Conservation (phyloP, 768 basidiomycete genomes). For the Ramaria sp. region DNA sequence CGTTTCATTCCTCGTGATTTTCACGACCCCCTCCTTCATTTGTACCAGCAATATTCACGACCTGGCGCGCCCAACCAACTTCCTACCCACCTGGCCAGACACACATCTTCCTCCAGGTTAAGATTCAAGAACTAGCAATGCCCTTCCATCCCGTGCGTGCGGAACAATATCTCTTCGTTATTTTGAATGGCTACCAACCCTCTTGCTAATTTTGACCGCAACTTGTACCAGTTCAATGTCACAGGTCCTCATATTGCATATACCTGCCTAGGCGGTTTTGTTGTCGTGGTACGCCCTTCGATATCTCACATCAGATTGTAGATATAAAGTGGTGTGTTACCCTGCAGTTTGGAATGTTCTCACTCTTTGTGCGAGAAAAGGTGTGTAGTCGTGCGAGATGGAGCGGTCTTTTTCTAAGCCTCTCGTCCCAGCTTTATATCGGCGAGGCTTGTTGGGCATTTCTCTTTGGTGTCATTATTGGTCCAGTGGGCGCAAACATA, state of each 20-base stretch:
- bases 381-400: conserved; percentile 24
- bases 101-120: not conserved
- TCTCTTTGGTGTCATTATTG: conserved; percentile 84
- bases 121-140: conserved; percentile 20
- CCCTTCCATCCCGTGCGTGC: conserved; percentile 38
- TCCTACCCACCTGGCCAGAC: not conserved
- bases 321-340: not conserved
- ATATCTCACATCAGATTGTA: not conserved
- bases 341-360: conserved; percentile 86
- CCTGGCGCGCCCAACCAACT: not conserved
- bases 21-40: not conserved
- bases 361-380: conserved; percentile 80
- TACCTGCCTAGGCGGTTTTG: conserved; percentile 71
- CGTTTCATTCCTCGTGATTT: not conserved
- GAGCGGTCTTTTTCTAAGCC: not conserved
- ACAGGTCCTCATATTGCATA: conserved; percentile 68
- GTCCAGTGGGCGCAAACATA: conserved; percentile 72
- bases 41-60: not conserved
- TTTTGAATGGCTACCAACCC: conserved; percentile 1
- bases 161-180: not conserved
- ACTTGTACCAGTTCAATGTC: conserved; percentile 37
- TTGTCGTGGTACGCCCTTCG: conserved; percentile 49
- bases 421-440: conserved; percentile 55
- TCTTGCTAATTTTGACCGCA: not conserved
- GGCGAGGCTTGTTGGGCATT: conserved; percentile 98